Conservation (phyloP, 352 stramenopile species). For the Blastocystis sp. region DNA sequence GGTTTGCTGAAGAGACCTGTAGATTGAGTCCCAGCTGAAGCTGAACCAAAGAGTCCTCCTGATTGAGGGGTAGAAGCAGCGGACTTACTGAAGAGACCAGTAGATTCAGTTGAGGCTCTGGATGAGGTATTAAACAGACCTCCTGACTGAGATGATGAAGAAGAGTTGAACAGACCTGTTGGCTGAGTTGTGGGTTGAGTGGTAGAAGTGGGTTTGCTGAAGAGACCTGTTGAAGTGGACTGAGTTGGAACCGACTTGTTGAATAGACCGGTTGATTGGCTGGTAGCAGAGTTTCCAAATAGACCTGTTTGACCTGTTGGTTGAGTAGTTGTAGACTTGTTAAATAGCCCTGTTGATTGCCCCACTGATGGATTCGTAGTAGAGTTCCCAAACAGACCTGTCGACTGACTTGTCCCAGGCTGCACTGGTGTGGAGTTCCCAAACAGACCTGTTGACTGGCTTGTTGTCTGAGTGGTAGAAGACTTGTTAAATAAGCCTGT, state of each 20-base stretch:
- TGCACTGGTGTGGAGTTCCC: not conserved
- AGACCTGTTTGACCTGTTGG: not conserved
- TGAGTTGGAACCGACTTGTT: not conserved
- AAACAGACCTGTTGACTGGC: not conserved
- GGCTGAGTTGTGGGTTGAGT: too few relatives aligned
- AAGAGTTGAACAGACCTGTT: too few relatives aligned
- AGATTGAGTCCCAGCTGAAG: too few relatives aligned
- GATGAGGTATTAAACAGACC: not conserved
- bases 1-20: too few relatives aligned
- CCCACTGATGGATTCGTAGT: not conserved
- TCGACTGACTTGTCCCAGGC: too few relatives aligned
- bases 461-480: not conserved
- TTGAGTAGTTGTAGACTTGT: not conserved
- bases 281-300: not conserved
- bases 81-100: not conserved
- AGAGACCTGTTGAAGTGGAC: not conserved
- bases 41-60: too few relatives aligned
- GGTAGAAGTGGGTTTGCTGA: not conserved
- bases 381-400: not conserved
- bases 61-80: too few relatives aligned
- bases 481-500: not conserved
- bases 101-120: not conserved
- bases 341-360: not conserved
- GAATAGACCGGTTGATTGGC: not conserved
- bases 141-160: too few relatives aligned